Evolutionary conservation across 208 protist species (phyloP), one percentile per base, ranked within the genome.

Genomic region (Crithidia brevicula): DNA sequence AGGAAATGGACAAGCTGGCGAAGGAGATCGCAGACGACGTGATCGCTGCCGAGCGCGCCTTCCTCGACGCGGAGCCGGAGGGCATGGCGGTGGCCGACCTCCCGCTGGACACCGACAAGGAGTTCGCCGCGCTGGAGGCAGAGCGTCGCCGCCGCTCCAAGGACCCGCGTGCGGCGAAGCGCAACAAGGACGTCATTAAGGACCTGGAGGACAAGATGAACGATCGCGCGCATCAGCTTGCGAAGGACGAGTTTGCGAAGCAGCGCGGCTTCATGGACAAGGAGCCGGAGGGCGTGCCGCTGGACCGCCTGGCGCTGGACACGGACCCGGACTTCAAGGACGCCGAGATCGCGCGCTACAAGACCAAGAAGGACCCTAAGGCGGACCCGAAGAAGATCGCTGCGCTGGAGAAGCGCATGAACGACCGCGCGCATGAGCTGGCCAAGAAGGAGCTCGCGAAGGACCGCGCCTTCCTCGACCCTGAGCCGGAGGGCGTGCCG

Each of bases 401-500:
- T 11, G 78, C 89, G 9, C 42, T 86, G 31, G 66, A 82, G 64
- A 75, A 90, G 36, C 63, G 67, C 31, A 83, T 93, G 79, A 88
- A 85, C 47, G 83, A 82, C 42, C 78, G 77, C 49, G 76, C 77
- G 9, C 77, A 80, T 30, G 82, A 88, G 66, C 59, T 93, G 38
- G 81, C 83, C 34, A 83, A 80, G 72, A 64, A 38, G 54, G 63
- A 86, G 70, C 40, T 88, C 33, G 81, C 67, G 56, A 85, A 83
- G 70, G 85, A 91, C 60, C 77, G 77, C 43, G 77, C 64, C 18
- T 92, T 89, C 72, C 84, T 91, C 45, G 77, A 92, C 74, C 83
- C 79, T 23, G 83, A 91, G 61, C 90, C 90, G 45, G 85, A 92
- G 73, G 90, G 90, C n/a, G 90, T 95, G 52, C 81, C 85, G 51